These are phyloP conservation scores for Silene coronaria DNA, from an alignment of 179 eudicot species.

Conservation along the genomic window DNA sequence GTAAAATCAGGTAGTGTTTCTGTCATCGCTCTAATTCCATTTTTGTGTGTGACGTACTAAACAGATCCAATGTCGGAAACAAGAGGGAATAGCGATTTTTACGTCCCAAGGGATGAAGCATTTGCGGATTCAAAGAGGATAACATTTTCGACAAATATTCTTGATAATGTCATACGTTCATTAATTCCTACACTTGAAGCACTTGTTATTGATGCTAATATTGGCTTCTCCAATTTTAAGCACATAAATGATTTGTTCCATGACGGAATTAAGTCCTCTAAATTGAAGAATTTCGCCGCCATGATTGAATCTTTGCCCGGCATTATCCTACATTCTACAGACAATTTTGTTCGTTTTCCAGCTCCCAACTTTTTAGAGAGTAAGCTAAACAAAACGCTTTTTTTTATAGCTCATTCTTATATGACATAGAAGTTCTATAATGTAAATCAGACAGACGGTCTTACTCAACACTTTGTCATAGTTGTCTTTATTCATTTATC, in stretches of 20 bases:
- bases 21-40: too few species aligned
- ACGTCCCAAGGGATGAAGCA: constrained; percentile 78
- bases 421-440: not conserved
- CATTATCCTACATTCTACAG: constrained; percentile 19
- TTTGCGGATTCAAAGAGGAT: constrained; percentile 54
- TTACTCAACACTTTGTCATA: too few species aligned
- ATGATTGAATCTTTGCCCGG: constrained; percentile 38
- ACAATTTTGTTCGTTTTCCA: constrained; percentile 15
- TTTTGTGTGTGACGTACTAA: too few species aligned
- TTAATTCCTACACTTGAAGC: constrained; percentile 50
- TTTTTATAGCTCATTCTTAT: too few species aligned
- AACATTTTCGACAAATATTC: constrained; percentile 45
- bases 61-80: constrained; percentile 55
- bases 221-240: constrained; percentile 53
- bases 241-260: constrained; percentile 48
- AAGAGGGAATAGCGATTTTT: constrained; percentile 29
- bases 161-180: constrained; percentile 46
- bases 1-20: too few species aligned
- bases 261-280: constrained; percentile 47
- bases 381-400: not conserved
- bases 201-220: constrained; percentile 28
- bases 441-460: too few species aligned
- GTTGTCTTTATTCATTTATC: too few species aligned
- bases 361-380: constrained; percentile 14
- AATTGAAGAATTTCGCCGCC: not conserved